Base-by-base conservation (phyloP, 1,284 basidiomycete genomes). In the Ganoderma multipileum region DNA sequence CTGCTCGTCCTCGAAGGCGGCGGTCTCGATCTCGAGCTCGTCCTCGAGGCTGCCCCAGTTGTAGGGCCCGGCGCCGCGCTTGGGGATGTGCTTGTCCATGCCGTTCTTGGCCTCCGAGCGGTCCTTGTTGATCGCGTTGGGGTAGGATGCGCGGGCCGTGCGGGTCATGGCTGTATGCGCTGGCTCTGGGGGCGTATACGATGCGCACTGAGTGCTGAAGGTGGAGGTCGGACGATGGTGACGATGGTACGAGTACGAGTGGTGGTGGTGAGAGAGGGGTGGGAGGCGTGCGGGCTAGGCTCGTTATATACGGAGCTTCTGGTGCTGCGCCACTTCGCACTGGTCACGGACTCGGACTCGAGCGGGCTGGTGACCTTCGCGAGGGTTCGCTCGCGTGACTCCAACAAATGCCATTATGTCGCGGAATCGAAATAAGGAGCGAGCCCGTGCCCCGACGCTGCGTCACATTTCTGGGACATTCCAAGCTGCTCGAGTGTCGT, bases 41-140 rank as follows among this genome's bases (percentile, higher is more conserved):
- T 94, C 84, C 18, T 80, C 80, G 74, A 93, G 79, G 63, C 85
- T 87, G 69, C 95, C 95, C 95, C 95, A 96, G 83, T 94, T 95
- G 82, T 95, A 90, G 3, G 86, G 83, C 50, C 95, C 95, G 50
- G 88, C 89, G 66, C 95, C 95, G 72, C 87, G 84, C 84, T 96
- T 96, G 80, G 89, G 91, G 66, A 94, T 78, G 71, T 85, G 86
- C 79, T 88, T 89, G 85, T 90, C 88, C 68, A 91, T 85, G 63
- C 94, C 95, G 44, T 89, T 88, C 79, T 89, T 91, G 76, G 92
- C 91, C 82, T 91, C 87, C 44, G 91, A 90, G 74, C 91, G 89
- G 83, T 96, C 95, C 82, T 90, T 92, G 73, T 86, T 74, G 76
- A 95, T 80, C 57, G 95, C 95, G 70, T 90, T 89, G 67, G 92